These are phyloP conservation scores for Teratosphaeria nubilosa DNA, from an alignment of 2,329 filamentous ascomycete species.

Conservation along the genomic window DNA sequence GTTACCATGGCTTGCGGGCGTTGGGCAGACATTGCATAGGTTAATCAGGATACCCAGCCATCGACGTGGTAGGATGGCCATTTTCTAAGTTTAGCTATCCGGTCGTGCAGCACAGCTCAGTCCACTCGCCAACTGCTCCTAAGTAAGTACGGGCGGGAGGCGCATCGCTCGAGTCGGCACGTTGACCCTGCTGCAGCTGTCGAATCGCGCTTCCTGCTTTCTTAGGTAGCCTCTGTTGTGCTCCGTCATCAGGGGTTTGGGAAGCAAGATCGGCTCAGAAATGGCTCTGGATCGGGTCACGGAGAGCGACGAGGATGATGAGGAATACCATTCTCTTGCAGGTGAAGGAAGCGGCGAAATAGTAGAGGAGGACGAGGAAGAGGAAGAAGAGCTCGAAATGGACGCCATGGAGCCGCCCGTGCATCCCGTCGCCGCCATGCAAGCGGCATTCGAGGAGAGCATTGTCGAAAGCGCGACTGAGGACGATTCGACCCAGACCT, in stretches of 20 bases:
- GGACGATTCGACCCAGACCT: not conserved
- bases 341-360: slow-evolving; percentile 5
- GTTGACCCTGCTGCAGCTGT: not conserved
- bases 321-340: slow-evolving; percentile 17
- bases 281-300: slow-evolving; percentile 11
- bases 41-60: not conserved
- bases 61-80: not conserved
- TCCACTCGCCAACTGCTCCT: not conserved
- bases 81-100: not conserved
- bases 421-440: slow-evolving; percentile 68
- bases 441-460: slow-evolving; percentile 74
- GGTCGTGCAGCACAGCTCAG: not conserved
- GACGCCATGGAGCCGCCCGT: slow-evolving; percentile 31
- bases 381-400: slow-evolving; percentile 7
- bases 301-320: slow-evolving; percentile 12
- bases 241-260: not conserved
- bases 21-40: not conserved
- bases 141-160: no score
- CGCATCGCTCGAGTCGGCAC: not conserved
- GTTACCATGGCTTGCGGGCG: not conserved
- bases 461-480: slow-evolving; percentile 46
- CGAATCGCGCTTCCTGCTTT: not conserved
- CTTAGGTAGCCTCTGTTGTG: not conserved
- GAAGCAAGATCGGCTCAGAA: not conserved
- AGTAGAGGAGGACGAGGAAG: slow-evolving; percentile 5